Evolutionary conservation across 805 yeast species (phyloP).

Genomic region (Schwanniomyces yamadae): DNA sequence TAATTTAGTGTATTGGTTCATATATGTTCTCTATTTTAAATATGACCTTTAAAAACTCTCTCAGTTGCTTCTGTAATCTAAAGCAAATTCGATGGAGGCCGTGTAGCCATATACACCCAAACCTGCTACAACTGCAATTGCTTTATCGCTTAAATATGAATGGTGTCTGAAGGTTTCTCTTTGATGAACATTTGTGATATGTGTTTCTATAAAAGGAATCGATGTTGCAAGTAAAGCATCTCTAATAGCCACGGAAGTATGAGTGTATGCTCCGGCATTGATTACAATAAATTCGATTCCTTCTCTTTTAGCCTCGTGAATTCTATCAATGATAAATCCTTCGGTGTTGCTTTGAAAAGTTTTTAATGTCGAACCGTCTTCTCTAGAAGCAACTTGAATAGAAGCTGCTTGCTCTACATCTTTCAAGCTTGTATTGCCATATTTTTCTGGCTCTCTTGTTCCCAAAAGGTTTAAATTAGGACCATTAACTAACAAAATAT

Average conservation of each 20-base stretch:
- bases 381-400: constrained; percentile 25
- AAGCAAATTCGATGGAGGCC: constrained; percentile 15
- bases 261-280: constrained; percentile 55
- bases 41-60: no score
- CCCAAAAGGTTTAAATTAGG: constrained; percentile 53
- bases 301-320: constrained; percentile 45
- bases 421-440: constrained; percentile 45
- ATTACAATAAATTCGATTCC: constrained; percentile 46
- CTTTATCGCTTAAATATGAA: constrained; percentile 48
- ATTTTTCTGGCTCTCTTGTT: constrained; percentile 49
- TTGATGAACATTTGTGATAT: constrained; percentile 51
- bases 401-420: constrained; percentile 44
- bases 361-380: constrained; percentile 28
- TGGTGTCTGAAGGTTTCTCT: constrained; percentile 52
- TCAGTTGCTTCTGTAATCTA: no score
- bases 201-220: constrained; percentile 50
- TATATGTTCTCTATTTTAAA: no score
- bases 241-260: constrained; percentile 50
- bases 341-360: constrained; percentile 46
- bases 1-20: no score
- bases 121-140: constrained; percentile 45
- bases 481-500: constrained; percentile 48
- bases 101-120: constrained; percentile 44
- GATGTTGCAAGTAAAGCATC: constrained; percentile 50
- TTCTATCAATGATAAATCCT: constrained; percentile 47